Evolutionary conservation across 2,329 filamentous ascomycete genomes (phyloP).

Genomic region (Amylocarpus encephaloides): DNA sequence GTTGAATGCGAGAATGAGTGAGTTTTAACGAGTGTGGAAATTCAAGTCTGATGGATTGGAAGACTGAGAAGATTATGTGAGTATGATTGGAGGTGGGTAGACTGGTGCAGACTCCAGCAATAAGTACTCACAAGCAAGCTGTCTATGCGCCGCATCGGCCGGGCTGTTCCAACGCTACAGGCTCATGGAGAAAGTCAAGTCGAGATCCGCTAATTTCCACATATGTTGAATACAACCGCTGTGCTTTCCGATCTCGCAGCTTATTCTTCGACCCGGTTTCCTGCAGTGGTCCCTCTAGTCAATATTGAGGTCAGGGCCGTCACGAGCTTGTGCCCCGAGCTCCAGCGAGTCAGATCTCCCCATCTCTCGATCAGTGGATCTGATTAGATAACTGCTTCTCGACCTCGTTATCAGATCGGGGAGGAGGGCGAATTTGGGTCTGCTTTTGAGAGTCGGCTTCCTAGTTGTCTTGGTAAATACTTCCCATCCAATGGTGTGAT

Average conservation of each 20-base stretch:
- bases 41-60: not conserved
- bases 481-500: not conserved
- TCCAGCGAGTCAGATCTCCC: not conserved
- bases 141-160: not conserved
- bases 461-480: not conserved
- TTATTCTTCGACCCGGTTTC: not conserved
- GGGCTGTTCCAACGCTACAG: too few species aligned
- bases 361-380: not conserved
- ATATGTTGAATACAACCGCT: not conserved
- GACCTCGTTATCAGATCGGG: not conserved
- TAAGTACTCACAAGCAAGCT: not conserved
- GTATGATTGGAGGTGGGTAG: not conserved
- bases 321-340: not conserved
- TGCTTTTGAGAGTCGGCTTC: not conserved
- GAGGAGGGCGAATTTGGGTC: not conserved
- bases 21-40: slow-evolving; percentile 4
- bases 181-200: not conserved
- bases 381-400: slow-evolving; percentile 3
- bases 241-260: slow-evolving; percentile 2
- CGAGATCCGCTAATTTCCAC: not conserved
- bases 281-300: not conserved
- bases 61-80: not conserved
- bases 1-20: not conserved
- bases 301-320: not conserved
- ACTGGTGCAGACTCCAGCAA: not conserved